Base-by-base conservation (phyloP, 1,284 basidiomycete species). In the Schizopora paradoxa region DNA sequence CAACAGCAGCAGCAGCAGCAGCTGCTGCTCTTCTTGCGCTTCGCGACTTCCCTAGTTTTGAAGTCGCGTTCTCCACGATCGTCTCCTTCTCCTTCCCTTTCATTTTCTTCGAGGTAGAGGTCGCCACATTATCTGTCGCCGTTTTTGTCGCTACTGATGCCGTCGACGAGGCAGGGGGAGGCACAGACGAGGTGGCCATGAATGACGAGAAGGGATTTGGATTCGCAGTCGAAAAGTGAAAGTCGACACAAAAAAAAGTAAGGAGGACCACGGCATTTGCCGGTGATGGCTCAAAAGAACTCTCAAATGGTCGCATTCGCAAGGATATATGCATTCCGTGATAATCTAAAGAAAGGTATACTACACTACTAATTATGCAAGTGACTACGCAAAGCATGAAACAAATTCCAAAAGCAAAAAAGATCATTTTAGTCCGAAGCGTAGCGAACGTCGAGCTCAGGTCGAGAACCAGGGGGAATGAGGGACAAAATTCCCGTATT, bases 11-110 rank as follows among this genome's bases (percentile, higher is more conserved):
- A 3, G 25, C 33, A 33, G 19, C 28, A 8, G 42, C 18, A 1
- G 26, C 16, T 8, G 34, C 27, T 6, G 27, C 18, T 29, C 43
- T 36, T n/a, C 31, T 38, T 19, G 36, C 14, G 6, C 21, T n/a
- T n/a, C 22, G 14, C 35, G 35, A 8, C 26, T 23, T 45, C 22
- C 14, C 22, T 35, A 22, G 8, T 35, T 5, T 16, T 35, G 33
- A 13, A 14, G 8, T 10, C 22, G 18, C 3, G 31, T n/a, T n/a
- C 31, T n/a, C 31, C 10, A 13, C 36, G 22, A 31, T 29, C 31
- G 41, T 49, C 31, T 45, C 48, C 31, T 49, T 50, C n/a, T 27
- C 40, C 33, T 50, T 50, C 21, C 26, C 44, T 21, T 50, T 35
- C 33, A 7, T 50, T 2, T 18, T 13, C 26, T 38, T 31, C 23